Evolutionary conservation across 2,329 filamentous ascomycete species (phyloP), one percentile per base, ranked within the genome.

Genomic region (Cladobotryum protrusum): DNA sequence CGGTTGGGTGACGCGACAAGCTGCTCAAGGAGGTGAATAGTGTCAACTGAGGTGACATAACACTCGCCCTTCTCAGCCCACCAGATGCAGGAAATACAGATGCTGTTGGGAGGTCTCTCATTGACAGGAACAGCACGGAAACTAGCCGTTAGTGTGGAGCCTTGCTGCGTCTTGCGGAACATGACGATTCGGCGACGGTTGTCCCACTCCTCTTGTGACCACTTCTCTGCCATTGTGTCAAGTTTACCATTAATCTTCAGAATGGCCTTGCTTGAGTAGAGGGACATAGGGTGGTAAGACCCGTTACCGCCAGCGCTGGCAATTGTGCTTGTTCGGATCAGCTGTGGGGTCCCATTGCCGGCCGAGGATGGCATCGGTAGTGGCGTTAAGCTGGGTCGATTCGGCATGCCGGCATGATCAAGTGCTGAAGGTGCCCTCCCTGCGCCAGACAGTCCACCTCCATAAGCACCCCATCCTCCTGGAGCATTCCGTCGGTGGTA

Each of bases 31-130:
- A 99, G 77, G 60, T 86, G 87, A 60, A 99, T 97, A 2, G 92
- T 96, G 68, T 99, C 93, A 15, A 99, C 93, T 47, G 91, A 96
- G 3, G 93, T 97, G 48, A 97, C 90, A 66, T 84, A 97, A 68
- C 86, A 96, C 61, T 95, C 88, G 43, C 83, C 75, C 70, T 90
- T 95, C 69, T 95, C 90, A 52, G 86, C 86, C 93, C 93, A 99
- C 76, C 85, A 91, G 63, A 99, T 99, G 74, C 93, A 99, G 69
- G 91, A 96, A 65, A 99, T 89, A 70, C 90, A 96, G 53, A 95
- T 92, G 69, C 86, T 90, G 71, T 92, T 87, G 3, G 85, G 82
- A 1, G 85, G 81, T 18, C 90, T 82, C 54, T 96, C 87, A 61
- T 89, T 87, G 13, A 83, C 82, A 14, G 87, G 77, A 43, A 96